Evolutionary conservation across 2,329 filamentous ascomycete species (phyloP).

Genomic region (Diaporthe sp.): DNA sequence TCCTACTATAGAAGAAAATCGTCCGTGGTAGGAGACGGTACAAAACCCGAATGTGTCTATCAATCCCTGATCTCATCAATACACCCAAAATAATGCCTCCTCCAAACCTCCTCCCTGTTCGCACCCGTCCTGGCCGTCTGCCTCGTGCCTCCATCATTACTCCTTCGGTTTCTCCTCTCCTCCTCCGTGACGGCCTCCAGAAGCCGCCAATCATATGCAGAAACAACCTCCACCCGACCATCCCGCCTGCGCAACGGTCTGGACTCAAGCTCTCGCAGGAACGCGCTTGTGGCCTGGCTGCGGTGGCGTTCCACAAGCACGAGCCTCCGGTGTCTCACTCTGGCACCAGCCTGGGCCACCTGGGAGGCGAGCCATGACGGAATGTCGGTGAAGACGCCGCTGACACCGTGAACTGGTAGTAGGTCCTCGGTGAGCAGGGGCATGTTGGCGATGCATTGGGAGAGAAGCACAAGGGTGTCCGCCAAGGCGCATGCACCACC

Average conservation of each 20-base stretch:
- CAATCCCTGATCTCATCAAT: neutral
- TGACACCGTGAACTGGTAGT: conserved; percentile 54
- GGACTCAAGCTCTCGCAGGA: conserved; percentile 43
- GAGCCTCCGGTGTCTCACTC: conserved; percentile 40
- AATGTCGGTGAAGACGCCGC: conserved; percentile 45
- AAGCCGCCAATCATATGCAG: conserved; percentile 52
- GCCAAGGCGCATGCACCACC: conserved; percentile 50
- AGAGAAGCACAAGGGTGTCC: conserved; percentile 51
- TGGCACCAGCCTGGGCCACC: neutral
- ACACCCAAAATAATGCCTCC: conserved; percentile 40
- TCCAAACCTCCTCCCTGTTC: conserved; percentile 39
- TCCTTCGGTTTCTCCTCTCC: conserved; percentile 41
- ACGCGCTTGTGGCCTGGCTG: conserved; percentile 41
- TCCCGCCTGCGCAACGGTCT: conserved; percentile 38
- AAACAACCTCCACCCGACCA: conserved; percentile 43
- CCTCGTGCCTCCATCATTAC: conserved; percentile 30
- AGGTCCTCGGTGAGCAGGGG: conserved; percentile 51
- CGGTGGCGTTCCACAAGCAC: conserved; percentile 47
- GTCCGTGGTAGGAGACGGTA: no score
- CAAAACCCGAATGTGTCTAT: no score
- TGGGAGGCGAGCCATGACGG: conserved; percentile 20
- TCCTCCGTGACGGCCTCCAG: conserved; percentile 44
- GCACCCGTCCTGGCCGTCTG: conserved; percentile 20
- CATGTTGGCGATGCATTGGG: conserved; percentile 51
- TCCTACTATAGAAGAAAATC: no score